Evolutionary conservation across 768 basidiomycete species (phyloP), one percentile per base, ranked within the genome.

Genomic region (Phallus indusiatus): DNA sequence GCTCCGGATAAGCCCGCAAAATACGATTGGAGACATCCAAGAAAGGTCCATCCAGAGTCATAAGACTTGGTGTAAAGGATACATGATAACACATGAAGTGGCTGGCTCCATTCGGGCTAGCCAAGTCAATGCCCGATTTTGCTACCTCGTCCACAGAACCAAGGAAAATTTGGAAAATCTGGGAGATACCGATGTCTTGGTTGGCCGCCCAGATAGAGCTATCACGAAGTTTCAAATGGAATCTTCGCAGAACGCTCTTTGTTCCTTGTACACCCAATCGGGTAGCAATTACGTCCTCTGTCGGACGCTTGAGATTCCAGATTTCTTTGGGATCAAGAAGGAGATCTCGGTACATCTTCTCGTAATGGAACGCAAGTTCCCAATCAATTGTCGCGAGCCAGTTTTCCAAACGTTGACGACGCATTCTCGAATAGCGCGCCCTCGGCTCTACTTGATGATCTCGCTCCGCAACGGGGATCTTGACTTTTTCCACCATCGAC

Each of bases 11-110:
- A 9, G 69, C 69, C 20, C 84, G 78, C 37, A 86, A 76, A 37
- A 86, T 75, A 4, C 82, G 72, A 62, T 86, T 88, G 0, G 82
- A 82, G 5, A 79, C 76, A 61, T 86, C 85, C 3, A 73, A 73
- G 57, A 74, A 76, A 5, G 83, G 83, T 0, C 84, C 85, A 34
- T 75, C 75, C 36, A 83, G 70, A 49, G 64, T 67, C 63, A 80
- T 76, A 0, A 75, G 73, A 0, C 82, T 84, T 0, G 86, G 84
- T 0, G 83, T 81, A 33, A 85, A 66, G 4, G 69, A 68, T 42
- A 78, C 75, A 60, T 78, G 80, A 17, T 75, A 66, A 46, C 77
- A 76, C 12, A 75, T 64, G 64, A 80, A 78, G 22, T 70, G 72
- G n/a, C 62, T 51, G 1, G 50, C 16, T 14, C 50, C 18, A 12